Evolutionary conservation across 768 basidiomycete genomes (phyloP), one percentile per base, ranked within the genome.

Genomic region (Podaxis pistillaris): DNA sequence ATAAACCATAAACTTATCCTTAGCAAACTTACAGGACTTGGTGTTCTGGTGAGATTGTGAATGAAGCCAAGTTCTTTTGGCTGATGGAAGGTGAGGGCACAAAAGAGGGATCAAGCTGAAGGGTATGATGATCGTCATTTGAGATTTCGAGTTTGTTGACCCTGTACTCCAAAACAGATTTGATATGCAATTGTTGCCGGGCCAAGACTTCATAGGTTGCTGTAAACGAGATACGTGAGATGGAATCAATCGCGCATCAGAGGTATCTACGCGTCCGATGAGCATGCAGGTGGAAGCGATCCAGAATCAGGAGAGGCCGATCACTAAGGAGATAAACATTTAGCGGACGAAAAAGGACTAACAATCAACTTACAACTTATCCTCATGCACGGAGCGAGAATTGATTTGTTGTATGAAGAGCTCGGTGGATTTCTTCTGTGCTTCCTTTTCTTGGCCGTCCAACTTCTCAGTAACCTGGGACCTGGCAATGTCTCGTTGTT

Each of bases 101-200:
- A 54, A 73, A 75, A 7, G 53, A 65, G 0, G 68, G 49, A 56
- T 79, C 67, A 11, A 78, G 63, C 64, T 75, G 76, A 52, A 78
- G 62, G 0, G 65, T 63, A 1, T 80, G 76, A 38, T 70, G 71
- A 56, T 82, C 73, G 3, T 76, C 74, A 15, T 71, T 70, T 0
- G 73, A 72, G 15, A 81, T 62, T 12, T 74, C 69, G 7, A 81
- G 56, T 5, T 58, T 41, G 52, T 73, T 65, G 2, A 81, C 63
- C 3, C 68, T 69, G 65, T 79, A 78, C 52, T 68, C 63, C 5
- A 78, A 24, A 1, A 56, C 52, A 4, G 72, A 69, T 11, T 67
- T 61, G 22, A 68, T 62, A 22, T 52, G 66, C n/a, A 61, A 53
- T 28, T 66, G 61, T 6, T n/a, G 28, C 22, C 24, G 61, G 9